Base-by-base conservation (phyloP, 495 filamentous ascomycete genomes). In the Amniculicola lignicola region DNA sequence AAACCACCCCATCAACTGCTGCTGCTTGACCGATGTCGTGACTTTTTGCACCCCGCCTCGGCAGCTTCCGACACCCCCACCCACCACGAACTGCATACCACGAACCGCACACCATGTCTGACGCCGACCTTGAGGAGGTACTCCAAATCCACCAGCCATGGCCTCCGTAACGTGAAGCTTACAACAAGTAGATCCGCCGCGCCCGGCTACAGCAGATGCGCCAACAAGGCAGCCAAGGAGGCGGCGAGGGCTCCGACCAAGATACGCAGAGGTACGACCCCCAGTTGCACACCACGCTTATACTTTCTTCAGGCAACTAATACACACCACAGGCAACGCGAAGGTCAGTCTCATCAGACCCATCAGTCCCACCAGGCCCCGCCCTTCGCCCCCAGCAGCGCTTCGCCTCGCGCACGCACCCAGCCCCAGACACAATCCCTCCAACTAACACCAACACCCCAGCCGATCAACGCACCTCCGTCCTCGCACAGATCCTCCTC, bases 121-220 rank as follows among this genome's bases (percentile, higher is more conserved):
- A 65, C 49, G 59, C 62, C 33, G 57, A 61, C 37, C 52, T 59
- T 6, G 62, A 65, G 51, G 62, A 65, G 43, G 62, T 65, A 54
- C 16, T 15, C 12, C 22, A 9, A 14, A 1, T n/a, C 46, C 23
- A 21, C 11, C 16, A 10, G n/a, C n/a, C n/a, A 10, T 15, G 2
- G 10, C 6, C 10, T 28, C 29, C n/a, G n/a, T 37, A 24, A 18
- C 19, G 2, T 24, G 16, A 43, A 35, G 25, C 43, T 60, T 22
- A 51, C 51, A n/a, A 24, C 31, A 24, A 4, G 52, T 61, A 95
- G 88, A 95, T 96, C 70, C 77, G 90, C 63, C 84, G 85, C 70
- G 91, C 90, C 58, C 89, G 91, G 52, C 82, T 95, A 29, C 88
- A 89, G 66, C 90, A 96, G 74, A 87, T 96, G 50, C 90, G 90